Conservation (phyloP, 2,329 filamentous ascomycete species). For the Neofusicoccum sp. region DNA sequence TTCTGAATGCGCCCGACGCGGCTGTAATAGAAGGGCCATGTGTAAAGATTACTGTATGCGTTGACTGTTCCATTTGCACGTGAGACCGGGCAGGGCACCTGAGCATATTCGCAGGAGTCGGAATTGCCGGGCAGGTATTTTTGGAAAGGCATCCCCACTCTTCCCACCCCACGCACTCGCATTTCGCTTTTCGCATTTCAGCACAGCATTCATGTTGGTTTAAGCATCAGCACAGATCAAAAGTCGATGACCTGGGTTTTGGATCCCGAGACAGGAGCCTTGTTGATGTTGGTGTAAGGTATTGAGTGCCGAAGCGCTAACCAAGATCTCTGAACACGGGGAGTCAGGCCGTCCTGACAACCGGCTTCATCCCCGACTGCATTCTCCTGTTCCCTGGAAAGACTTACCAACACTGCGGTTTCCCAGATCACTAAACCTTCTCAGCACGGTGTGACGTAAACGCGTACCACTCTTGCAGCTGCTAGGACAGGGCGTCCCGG, state of each 20-base stretch:
- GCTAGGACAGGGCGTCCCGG: neutral
- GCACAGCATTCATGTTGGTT: constrained; percentile 1
- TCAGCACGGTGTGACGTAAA: neutral
- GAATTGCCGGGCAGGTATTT: neutral
- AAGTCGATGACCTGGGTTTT: neutral
- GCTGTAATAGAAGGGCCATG: neutral
- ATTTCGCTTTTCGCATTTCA: neutral
- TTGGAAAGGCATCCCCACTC: neutral
- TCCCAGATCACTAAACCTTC: neutral
- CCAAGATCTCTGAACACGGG: neutral
- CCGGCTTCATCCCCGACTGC: neutral
- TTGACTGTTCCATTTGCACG: neutral
- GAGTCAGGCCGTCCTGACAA: neutral
- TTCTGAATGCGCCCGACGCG: neutral
- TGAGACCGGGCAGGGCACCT: neutral
- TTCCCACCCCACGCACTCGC: neutral
- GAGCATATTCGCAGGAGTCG: neutral
- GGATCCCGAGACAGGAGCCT: neutral
- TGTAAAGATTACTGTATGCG: neutral
- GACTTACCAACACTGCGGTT: neutral
- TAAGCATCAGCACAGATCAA: neutral
- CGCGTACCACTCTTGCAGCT: neutral
- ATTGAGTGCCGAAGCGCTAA: neutral
- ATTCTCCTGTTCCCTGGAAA: neutral
- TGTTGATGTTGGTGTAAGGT: neutral